A percentile compares a stretch with the other conserved stretches of the same genome.
phyloP scores from a whole-genome alignment of 768 basidiomycete species.

The Daedaleopsis nitida region DNA sequence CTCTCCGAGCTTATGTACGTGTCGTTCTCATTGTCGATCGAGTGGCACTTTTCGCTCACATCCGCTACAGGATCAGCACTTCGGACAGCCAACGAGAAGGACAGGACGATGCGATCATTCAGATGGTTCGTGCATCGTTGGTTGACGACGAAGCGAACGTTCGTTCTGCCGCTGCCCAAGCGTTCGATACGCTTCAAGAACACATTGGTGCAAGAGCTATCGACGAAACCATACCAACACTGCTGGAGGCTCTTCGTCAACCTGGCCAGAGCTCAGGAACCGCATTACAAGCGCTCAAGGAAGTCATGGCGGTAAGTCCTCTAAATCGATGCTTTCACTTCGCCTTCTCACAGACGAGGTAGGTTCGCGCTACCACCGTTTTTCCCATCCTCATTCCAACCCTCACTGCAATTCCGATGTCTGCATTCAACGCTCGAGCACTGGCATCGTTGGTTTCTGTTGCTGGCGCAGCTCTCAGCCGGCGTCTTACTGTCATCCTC shows the following conservation, averaged over 20 bases:
- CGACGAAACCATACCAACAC: slow-evolving; percentile 94
- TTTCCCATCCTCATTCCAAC: slow-evolving; percentile 98
- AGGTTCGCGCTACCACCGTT: slow-evolving; percentile 92
- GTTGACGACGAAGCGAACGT: slow-evolving; percentile 89
- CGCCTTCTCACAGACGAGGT: slow-evolving; percentile 10
- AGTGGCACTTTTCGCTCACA: slow-evolving; percentile 13
- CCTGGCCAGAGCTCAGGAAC: slow-evolving; percentile 95
- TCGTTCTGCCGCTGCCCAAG: slow-evolving; percentile 84
- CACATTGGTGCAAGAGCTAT: slow-evolving; percentile 89
- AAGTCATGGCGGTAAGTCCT: slow-evolving; percentile 85
- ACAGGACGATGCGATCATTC: slow-evolving; percentile 86
- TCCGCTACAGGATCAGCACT: slow-evolving; percentile 66
- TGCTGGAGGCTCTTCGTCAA: slow-evolving; percentile 90
- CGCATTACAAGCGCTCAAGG: slow-evolving; percentile 87
- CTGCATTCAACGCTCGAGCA: slow-evolving; percentile 93
- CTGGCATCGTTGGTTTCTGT: slow-evolving; percentile 90
- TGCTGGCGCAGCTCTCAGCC: slow-evolving; percentile 88
- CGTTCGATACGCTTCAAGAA: slow-evolving; percentile 92
- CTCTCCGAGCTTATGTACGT: slow-evolving; percentile 78
- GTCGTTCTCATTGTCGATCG: background rate
- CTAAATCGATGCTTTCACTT: background rate
- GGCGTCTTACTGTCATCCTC: slow-evolving; percentile 77
- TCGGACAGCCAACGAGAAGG: slow-evolving; percentile 83
- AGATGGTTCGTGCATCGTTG: slow-evolving; percentile 78
- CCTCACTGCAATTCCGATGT: slow-evolving; percentile 86